Evolutionary conservation across 192 early-diverging fungal species (phyloP).

Genomic region (Nowakowskiella sp.): DNA sequence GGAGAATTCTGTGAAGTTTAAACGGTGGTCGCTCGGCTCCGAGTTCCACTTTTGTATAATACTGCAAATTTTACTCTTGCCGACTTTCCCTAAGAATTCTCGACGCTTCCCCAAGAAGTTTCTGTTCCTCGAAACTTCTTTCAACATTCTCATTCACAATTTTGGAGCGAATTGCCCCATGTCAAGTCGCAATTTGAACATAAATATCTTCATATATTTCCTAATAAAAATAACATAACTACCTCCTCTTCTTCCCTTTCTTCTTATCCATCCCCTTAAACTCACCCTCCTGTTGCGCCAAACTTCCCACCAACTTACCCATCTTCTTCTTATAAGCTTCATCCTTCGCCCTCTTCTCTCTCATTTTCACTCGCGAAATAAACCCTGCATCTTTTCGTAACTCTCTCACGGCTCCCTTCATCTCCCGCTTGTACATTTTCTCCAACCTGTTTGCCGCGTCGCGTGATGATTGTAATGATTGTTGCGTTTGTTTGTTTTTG

Average conservation of each 20-base stretch:
- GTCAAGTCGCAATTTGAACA: too few relatives aligned
- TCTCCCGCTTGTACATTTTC: slow-evolving; percentile 82
- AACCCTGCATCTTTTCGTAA: slow-evolving; percentile 90
- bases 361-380: slow-evolving; percentile 63
- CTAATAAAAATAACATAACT: neutral
- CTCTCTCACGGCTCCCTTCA: slow-evolving; percentile 91
- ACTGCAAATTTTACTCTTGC: too few relatives aligned
- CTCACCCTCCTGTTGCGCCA: slow-evolving; percentile 74
- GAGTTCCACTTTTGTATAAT: too few relatives aligned
- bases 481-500: slow-evolving; percentile 57
- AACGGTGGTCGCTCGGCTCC: too few relatives aligned
- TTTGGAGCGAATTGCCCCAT: too few relatives aligned
- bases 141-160: too few relatives aligned
- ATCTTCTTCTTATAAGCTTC: slow-evolving; percentile 79
- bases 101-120: too few relatives aligned
- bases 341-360: slow-evolving; percentile 70
- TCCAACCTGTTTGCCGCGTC: slow-evolving; percentile 68
- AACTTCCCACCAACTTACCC: slow-evolving; percentile 74
- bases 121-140: too few relatives aligned
- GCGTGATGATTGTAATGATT: slow-evolving; percentile 76
- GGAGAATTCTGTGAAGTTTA: too few relatives aligned
- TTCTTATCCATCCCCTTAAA: slow-evolving; percentile 43
- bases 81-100: too few relatives aligned
- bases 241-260: slow-evolving; percentile 28
- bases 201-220: too few relatives aligned